phyloP scores from a whole-genome alignment of 139 green algal genomes.

The Chlamydomonas asymmetrica region DNA sequence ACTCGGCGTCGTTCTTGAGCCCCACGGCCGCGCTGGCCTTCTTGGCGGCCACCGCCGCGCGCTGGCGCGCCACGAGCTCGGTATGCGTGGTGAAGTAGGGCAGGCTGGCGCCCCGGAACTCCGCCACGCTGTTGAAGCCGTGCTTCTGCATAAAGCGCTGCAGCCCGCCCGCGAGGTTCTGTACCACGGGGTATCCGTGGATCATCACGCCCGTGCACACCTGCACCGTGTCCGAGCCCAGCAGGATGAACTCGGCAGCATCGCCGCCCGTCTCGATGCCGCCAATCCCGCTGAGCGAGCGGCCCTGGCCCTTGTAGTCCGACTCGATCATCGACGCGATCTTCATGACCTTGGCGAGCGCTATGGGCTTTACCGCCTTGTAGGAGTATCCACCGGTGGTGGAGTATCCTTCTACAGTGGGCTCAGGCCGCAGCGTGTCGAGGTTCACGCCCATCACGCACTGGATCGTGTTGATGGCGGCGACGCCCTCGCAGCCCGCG shows the following conservation, averaged over 20 bases:
- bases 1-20: conserved; percentile 88
- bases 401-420: conserved; percentile 73
- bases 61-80: conserved; percentile 88
- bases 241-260: conserved; percentile 95
- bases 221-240: conserved; percentile 92
- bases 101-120: conserved; percentile 85
- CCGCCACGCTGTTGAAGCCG: conserved; percentile 77
- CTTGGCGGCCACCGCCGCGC: conserved; percentile 75
- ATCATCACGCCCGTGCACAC: conserved; percentile 98
- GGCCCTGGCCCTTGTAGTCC: conserved; percentile 33
- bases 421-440: conserved; percentile 83
- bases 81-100: conserved; percentile 95
- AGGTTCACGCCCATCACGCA: conserved; percentile 81
- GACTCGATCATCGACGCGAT: conserved; percentile 44
- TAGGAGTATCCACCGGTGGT: conserved; percentile 80
- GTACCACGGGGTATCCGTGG: conserved; percentile 91
- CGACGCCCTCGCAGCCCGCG: conserved; percentile 66
- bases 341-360: conserved; percentile 75
- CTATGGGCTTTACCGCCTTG: conserved; percentile 95
- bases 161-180: conserved; percentile 88
- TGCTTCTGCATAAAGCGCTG: conserved; percentile 84
- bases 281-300: conserved; percentile 81
- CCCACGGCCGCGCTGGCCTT: conserved; percentile 60
- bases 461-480: conserved; percentile 85
- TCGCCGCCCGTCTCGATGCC: conserved; percentile 91